Conservation (phyloP, 441 rosid genomes). For the Populus trichocarpa region DNA sequence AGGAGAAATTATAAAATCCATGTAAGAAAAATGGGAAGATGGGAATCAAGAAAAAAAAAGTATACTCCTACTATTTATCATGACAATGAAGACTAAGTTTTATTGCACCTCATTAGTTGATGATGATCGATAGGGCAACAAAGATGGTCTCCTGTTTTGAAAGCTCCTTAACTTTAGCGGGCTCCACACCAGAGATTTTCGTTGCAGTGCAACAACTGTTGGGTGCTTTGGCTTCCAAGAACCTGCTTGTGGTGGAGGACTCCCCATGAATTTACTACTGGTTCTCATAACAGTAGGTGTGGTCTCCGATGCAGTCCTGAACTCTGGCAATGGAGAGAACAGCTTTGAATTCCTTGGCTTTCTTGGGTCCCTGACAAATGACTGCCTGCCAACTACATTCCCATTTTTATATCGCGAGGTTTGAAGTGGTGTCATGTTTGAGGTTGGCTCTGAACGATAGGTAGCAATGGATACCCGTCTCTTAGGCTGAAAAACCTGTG, state of each 20-base stretch:
- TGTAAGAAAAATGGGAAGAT: not conserved
- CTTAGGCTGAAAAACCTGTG: too few relatives aligned
- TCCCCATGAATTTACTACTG: conserved; percentile 79
- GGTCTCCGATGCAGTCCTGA: conserved; percentile 29
- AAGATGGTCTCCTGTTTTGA: conserved; percentile 39
- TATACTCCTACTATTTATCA: not conserved
- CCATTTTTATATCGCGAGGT: too few relatives aligned
- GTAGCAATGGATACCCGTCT: too few relatives aligned
- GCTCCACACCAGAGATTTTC: conserved; percentile 86
- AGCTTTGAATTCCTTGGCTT: conserved; percentile 26
- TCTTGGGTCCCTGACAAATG: too few relatives aligned
- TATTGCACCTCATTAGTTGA: conserved; percentile 16
- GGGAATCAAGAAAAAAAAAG: not conserved
- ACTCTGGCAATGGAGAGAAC: conserved; percentile 68
- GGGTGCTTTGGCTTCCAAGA: conserved; percentile 88
- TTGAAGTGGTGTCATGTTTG: too few relatives aligned
- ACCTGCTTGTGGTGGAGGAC: conserved; percentile 63
- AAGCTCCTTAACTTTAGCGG: conserved; percentile 63
- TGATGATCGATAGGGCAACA: conserved; percentile 34
- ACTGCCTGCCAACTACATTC: too few relatives aligned
- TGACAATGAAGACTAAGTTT: not conserved
- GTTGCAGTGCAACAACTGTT: conserved; percentile 78
- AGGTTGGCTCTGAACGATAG: too few relatives aligned
- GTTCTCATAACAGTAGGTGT: conserved; percentile 45
- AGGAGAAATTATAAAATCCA: not conserved